Conservation (phyloP, 2,329 filamentous ascomycete species). For the Amesomyces nigricolor region DNA sequence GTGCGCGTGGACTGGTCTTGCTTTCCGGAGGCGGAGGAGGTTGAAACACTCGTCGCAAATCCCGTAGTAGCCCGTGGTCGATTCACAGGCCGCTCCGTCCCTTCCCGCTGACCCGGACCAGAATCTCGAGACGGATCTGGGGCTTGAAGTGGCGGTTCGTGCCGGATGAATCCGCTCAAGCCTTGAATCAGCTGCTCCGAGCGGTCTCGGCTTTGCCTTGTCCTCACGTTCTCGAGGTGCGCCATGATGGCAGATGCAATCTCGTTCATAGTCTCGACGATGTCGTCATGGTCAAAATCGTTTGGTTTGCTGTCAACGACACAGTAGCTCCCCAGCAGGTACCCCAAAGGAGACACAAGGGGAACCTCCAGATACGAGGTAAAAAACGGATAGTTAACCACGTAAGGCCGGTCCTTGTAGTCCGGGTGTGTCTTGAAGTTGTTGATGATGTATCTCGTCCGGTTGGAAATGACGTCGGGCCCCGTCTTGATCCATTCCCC, state of each 20-base stretch:
- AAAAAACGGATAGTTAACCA: constrained; percentile 29
- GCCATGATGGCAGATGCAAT: constrained; percentile 26
- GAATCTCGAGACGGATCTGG: background rate
- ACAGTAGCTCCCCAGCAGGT: constrained; percentile 31
- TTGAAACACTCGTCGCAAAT: background rate
- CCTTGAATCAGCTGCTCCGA: constrained; percentile 26
- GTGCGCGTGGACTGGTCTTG: background rate
- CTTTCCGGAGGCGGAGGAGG: background rate
- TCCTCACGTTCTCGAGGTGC: constrained; percentile 27
- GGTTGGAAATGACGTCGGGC: constrained; percentile 28
- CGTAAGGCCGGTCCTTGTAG: constrained; percentile 29
- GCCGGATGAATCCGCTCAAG: constrained; percentile 24
- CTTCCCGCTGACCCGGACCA: no score
- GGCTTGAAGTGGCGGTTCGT: constrained; percentile 13
- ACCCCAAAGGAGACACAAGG: constrained; percentile 29
- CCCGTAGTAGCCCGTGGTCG: background rate
- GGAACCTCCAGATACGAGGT: constrained; percentile 32
- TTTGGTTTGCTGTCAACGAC: constrained; percentile 30
- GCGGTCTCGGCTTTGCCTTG: constrained; percentile 23
- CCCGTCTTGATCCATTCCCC: constrained; percentile 22
- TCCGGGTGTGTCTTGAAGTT: constrained; percentile 28
- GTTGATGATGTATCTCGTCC: constrained; percentile 31
- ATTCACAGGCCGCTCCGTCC: no score
- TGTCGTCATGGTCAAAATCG: constrained; percentile 20
- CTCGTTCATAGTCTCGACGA: constrained; percentile 24